A percentile compares a stretch with the other conserved stretches of the same genome.
Evolutionary conservation across 345 rosid genomes (phyloP).

Genomic region (Arabidopsis arenosa): DNA sequence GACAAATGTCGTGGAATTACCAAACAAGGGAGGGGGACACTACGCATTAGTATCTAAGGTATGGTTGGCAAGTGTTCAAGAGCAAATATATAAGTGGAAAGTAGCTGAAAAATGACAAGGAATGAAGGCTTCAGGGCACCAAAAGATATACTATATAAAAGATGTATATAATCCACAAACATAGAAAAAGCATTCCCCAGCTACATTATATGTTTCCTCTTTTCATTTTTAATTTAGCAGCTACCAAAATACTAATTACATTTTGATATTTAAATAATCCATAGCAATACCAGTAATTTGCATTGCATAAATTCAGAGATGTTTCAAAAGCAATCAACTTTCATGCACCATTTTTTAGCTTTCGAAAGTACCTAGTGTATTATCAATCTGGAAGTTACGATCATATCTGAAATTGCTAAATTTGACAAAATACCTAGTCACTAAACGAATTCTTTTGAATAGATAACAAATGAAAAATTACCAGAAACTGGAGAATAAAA

Average conservation of each 20-base stretch:
- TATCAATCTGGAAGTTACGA: slow-evolving; percentile 4
- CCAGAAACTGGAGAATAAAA: slow-evolving; percentile 91
- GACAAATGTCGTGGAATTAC: background rate
- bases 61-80: background rate
- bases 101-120: slow-evolving; percentile 1
- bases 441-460: slow-evolving; percentile 17
- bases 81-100: background rate
- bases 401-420: slow-evolving; percentile 14
- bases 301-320: background rate
- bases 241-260: background rate
- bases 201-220: background rate
- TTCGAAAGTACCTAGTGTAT: background rate
- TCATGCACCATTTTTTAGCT: slow-evolving; percentile 27
- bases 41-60: background rate
- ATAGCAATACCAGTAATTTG: background rate
- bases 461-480: slow-evolving; percentile 39
- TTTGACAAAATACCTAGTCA: slow-evolving; percentile 19
- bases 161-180: no score
- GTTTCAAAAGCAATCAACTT: slow-evolving; percentile 12
- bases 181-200: background rate
- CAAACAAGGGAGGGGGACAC: background rate
- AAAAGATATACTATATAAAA: no score
- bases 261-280: background rate
- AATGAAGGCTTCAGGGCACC: background rate
- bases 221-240: background rate